phyloP scores from a whole-genome alignment of 2,329 filamentous ascomycete species.

The Ascomycota sp. region DNA sequence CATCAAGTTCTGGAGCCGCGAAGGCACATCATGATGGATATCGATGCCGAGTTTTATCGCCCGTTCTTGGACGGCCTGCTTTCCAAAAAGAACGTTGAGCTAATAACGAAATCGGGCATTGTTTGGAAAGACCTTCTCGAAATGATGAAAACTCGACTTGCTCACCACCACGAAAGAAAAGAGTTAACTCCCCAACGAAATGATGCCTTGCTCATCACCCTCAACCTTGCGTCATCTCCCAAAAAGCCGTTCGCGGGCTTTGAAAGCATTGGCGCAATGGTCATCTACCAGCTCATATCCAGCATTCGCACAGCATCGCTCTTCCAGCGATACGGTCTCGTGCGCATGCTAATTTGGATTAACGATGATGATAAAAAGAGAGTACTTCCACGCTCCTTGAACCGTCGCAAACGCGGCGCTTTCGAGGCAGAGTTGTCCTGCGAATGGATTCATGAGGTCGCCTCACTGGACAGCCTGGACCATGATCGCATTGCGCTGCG shows the following conservation, averaged over 20 bases:
- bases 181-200: slow-evolving; percentile 31
- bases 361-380: slow-evolving; percentile 33
- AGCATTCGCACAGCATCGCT: slow-evolving; percentile 33
- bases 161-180: slow-evolving; percentile 26
- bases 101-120: slow-evolving; percentile 35
- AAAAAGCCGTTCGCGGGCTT: slow-evolving; percentile 27
- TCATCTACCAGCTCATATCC: slow-evolving; percentile 38
- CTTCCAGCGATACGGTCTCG: slow-evolving; percentile 54
- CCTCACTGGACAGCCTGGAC: slow-evolving; percentile 14
- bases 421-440: slow-evolving; percentile 38
- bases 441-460: slow-evolving; percentile 36
- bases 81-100: slow-evolving; percentile 20
- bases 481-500: slow-evolving; percentile 15
- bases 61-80: slow-evolving; percentile 38
- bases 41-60: slow-evolving; percentile 32
- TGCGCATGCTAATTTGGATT: slow-evolving; percentile 59
- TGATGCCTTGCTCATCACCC: slow-evolving; percentile 49
- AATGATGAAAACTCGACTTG: slow-evolving; percentile 27
- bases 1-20: slow-evolving; percentile 56
- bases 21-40: slow-evolving; percentile 65
- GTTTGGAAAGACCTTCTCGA: slow-evolving; percentile 34
- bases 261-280: slow-evolving; percentile 31
- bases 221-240: slow-evolving; percentile 37
- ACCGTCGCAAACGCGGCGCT: slow-evolving; percentile 30
- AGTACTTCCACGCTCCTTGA: slow-evolving; percentile 37